Evolutionary conservation across 495 filamentous ascomycete species (phyloP).

Genomic region (Aspergillus panamensis): DNA sequence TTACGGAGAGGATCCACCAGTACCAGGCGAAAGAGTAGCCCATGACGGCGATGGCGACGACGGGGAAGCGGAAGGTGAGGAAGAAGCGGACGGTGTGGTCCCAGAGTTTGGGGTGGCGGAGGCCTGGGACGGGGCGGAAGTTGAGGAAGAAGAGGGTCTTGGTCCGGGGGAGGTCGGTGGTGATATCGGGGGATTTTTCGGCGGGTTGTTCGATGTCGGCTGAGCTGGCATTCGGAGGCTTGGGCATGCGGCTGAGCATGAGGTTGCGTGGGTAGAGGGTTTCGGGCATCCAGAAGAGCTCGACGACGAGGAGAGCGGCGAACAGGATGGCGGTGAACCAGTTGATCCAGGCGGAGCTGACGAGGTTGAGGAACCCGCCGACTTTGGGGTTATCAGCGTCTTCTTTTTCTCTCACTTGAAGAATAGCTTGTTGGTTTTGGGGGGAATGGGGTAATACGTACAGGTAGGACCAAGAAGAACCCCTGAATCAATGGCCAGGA

Average conservation of each 20-base stretch:
- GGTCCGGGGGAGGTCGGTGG: conserved; percentile 38
- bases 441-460: conserved; percentile 11
- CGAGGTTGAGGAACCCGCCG: conserved; percentile 53
- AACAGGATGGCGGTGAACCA: conserved; percentile 60
- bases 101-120: conserved; percentile 52
- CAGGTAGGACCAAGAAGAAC: conserved; percentile 52
- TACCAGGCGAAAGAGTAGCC: conserved; percentile 59
- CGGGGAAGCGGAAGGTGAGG: conserved; percentile 47
- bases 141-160: conserved; percentile 51
- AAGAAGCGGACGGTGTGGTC: conserved; percentile 46
- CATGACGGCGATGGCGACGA: conserved; percentile 44
- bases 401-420: neutral
- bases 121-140: conserved; percentile 48
- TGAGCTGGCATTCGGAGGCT: neutral
- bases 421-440: neutral
- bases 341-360: conserved; percentile 52
- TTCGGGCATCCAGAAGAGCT: conserved; percentile 55
- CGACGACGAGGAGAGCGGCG: conserved; percentile 45
- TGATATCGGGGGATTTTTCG: neutral
- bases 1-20: conserved; percentile 61
- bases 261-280: conserved; percentile 56
- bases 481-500: conserved; percentile 55
- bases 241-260: conserved; percentile 44
- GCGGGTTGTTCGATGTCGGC: conserved; percentile 30
- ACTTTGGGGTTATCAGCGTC: conserved; percentile 32